Conservation (phyloP, 495 filamentous ascomycete genomes). For the Durotheca rogersii region DNA sequence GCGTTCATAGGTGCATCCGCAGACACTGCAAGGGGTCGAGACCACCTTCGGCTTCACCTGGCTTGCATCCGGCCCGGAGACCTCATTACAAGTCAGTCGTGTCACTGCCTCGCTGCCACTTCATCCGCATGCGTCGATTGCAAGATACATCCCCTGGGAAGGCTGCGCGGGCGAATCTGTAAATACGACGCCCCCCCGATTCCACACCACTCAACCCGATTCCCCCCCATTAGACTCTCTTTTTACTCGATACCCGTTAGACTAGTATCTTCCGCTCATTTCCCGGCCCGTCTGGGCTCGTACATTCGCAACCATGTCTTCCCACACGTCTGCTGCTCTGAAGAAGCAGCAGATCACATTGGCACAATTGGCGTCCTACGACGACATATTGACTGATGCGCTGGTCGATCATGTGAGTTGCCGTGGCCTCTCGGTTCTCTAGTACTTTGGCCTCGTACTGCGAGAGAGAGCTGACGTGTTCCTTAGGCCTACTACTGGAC, state of each 20-base stretch:
- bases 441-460: slow-evolving; percentile 9
- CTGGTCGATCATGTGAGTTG: slow-evolving; percentile 86
- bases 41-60: slow-evolving; percentile 18
- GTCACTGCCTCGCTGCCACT: slow-evolving; percentile 13
- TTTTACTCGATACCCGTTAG: too few relatives aligned
- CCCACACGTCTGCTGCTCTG: slow-evolving; percentile 41
- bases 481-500: slow-evolving; percentile 90
- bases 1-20: slow-evolving; percentile 15
- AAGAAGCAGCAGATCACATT: slow-evolving; percentile 77
- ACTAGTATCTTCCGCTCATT: neutral
- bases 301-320: slow-evolving; percentile 40
- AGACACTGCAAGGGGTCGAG: slow-evolving; percentile 15
- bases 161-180: slow-evolving; percentile 4
- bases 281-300: slow-evolving; percentile 1
- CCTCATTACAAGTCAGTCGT: slow-evolving; percentile 13
- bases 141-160: slow-evolving; percentile 4
- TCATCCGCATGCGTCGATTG: slow-evolving; percentile 22
- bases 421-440: slow-evolving; percentile 30
- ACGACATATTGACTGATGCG: slow-evolving; percentile 94
- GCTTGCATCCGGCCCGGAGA: slow-evolving; percentile 19
- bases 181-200: slow-evolving; percentile 5
- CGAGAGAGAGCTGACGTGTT: slow-evolving; percentile 6
- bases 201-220: too few relatives aligned
- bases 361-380: slow-evolving; percentile 84
- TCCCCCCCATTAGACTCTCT: too few relatives aligned